Conservation (phyloP, 352 stramenopile genomes). For the Globisporangium middletonii region DNA sequence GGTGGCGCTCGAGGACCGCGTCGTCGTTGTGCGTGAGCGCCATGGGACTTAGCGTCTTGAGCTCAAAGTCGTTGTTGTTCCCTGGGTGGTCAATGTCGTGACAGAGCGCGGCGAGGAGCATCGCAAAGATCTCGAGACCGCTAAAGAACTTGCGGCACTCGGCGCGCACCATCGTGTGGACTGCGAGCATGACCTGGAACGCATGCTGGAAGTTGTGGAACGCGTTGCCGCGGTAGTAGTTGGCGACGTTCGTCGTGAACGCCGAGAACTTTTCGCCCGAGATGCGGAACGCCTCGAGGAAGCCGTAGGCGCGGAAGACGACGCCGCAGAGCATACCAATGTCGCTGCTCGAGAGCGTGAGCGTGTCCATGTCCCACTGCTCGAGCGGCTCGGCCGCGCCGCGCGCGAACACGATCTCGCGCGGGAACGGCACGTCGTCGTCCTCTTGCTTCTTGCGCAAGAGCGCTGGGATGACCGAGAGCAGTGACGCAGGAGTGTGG, state of each 20-base stretch:
- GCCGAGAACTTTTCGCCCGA: slow-evolving; percentile 42
- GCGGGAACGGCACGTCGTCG: slow-evolving; percentile 46
- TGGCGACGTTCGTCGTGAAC: slow-evolving; percentile 49
- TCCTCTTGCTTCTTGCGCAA: slow-evolving; percentile 46
- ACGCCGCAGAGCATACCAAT: slow-evolving; percentile 36
- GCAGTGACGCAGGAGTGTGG: slow-evolving; percentile 7
- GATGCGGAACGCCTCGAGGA: slow-evolving; percentile 52
- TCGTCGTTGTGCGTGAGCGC: slow-evolving; percentile 83
- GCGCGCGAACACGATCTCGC: slow-evolving; percentile 43
- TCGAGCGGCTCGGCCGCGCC: slow-evolving; percentile 40
- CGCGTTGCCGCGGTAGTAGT: slow-evolving; percentile 68
- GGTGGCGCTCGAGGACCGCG: slow-evolving; percentile 78
- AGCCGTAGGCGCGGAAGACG: slow-evolving; percentile 43
- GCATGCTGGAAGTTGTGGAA: slow-evolving; percentile 83
- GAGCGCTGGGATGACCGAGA: slow-evolving; percentile 15
- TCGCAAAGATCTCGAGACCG: slow-evolving; percentile 61
- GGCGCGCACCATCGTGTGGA: slow-evolving; percentile 49
- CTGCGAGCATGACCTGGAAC: slow-evolving; percentile 56
- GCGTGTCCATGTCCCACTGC: slow-evolving; percentile 45
- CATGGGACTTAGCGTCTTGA: slow-evolving; percentile 66
- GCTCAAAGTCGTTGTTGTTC: slow-evolving; percentile 82
- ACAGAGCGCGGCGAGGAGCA: slow-evolving; percentile 64
- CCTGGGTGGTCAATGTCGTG: slow-evolving; percentile 84
- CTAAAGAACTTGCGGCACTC: slow-evolving; percentile 61
- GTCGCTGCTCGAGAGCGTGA: slow-evolving; percentile 27